Evolutionary conservation across 768 basidiomycete genomes (phyloP), one percentile per base, ranked within the genome.

Genomic region (Lactifluus volemus): DNA sequence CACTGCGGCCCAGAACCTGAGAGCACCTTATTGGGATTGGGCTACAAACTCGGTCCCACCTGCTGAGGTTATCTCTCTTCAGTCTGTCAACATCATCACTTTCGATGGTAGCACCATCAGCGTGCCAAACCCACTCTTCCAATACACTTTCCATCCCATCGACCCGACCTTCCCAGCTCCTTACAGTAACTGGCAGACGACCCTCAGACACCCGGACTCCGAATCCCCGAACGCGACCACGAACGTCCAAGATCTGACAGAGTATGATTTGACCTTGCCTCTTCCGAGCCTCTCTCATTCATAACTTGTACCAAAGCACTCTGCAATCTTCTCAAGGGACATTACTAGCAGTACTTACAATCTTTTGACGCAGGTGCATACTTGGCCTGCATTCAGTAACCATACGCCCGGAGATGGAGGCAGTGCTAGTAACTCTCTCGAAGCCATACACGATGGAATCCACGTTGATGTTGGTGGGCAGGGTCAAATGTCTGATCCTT

Each of bases 1-100:
- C 25, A 47, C 67, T 21, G 76, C 74, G 1, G 78, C 79, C 5
- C 34, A 54, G 21, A 58, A 69, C 15, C 68, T 79, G 9, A 74
- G 78, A 21, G 68, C 72, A 49, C 78, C 78, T 0, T 81, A 76
- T 70, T 81, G 79, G 80, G 80, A 81, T 66, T 81, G 80, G 80
- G 79, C 79, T 5, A 52, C 41, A 3, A 73, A 75, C 15, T 42
- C 70, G 1, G 69, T 75, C 14, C 76, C 76, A 30, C 78, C 79
- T 7, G 55, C 68, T 1, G 73, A 77, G 59, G 73, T 80, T 45
- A 76, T 77, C 53, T 68, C 70, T 9, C 58, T 69, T 36, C 64
- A 67, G 51, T 59, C 70, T 29, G 73, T 77, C 36, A 65, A 67
- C 1, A 76, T 79, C 59, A 71, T 68, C 39, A 67, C 67, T 2